phyloP scores from a whole-genome alignment of 306 rosid genomes.

The Carpinus viminea region DNA sequence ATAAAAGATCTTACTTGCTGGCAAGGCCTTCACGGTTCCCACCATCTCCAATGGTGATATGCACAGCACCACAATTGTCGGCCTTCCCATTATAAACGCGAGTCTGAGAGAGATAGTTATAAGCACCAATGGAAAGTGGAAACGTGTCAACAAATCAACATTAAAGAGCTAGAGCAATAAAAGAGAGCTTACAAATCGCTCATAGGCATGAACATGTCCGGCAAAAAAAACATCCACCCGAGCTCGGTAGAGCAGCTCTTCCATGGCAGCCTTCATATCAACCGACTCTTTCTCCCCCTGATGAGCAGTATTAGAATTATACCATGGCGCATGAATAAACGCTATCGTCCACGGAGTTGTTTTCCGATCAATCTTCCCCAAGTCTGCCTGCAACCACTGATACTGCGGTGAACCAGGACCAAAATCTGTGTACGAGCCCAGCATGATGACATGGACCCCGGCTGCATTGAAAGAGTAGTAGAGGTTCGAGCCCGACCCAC shows the following conservation, averaged over 20 bases:
- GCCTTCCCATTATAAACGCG: conserved; percentile 62
- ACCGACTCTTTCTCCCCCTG: conserved; percentile 60
- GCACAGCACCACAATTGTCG: conserved; percentile 64
- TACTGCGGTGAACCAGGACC: conserved; percentile 52
- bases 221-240: conserved; percentile 75
- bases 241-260: conserved; percentile 59
- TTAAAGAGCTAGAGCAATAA: too few species aligned
- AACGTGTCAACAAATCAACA: neutral
- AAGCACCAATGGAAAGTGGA: neutral
- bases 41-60: conserved; percentile 91
- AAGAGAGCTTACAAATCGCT: conserved; percentile 61
- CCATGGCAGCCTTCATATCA: conserved; percentile 70
- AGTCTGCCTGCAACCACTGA: conserved; percentile 59
- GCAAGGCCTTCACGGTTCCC: conserved; percentile 96
- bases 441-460: conserved; percentile 78
- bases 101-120: conserved; percentile 39
- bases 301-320: conserved; percentile 74
- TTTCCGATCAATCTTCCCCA: conserved; percentile 47
- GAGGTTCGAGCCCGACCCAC: conserved; percentile 77
- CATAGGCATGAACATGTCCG: conserved; percentile 89
- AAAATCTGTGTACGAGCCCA: conserved; percentile 78
- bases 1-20: conserved; percentile 36
- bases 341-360: conserved; percentile 70
- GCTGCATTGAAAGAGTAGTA: conserved; percentile 78
- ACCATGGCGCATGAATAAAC: conserved; percentile 89